Evolutionary conservation across 2,329 filamentous ascomycete species (phyloP), one percentile per base, ranked within the genome.

Genomic region (Tympanopsis confertula): DNA sequence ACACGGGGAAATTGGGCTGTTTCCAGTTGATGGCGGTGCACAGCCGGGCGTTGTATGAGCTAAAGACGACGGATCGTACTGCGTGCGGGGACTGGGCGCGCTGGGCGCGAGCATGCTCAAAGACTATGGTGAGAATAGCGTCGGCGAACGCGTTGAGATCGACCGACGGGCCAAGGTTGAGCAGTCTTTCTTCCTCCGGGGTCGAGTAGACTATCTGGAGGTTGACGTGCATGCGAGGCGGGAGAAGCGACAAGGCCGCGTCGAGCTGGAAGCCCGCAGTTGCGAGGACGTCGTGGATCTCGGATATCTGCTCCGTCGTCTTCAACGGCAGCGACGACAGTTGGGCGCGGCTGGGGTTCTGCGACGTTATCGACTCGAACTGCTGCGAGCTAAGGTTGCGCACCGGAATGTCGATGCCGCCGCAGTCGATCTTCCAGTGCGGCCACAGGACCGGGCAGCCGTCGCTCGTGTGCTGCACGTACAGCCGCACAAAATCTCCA

Each of bases 1-100:
- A 84, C 0, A 96, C 86, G 0, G 91, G 91, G 56, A 94, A 98
- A 54, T 96, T 98, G 2, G 91, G 91, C 58, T 98, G 91, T 59
- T 98, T 98, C 91, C 91, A 98, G 60, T 98, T 98, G 49, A 98
- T 63, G 4, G 89, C 88, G 13, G 86, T 93, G 61, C 91, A 98
- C 15, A 96, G 74, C 45, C 81, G 82, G 12, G 85, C 70, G 54
- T 94, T 95, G 59, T 89, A 94, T 17, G 86, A 94, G 50, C 86
- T 93, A 56, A 98, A 95, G 10, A 95, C 86, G 38, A 98, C 81
- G 12, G 86, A 94, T 29, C 88, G 72, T 47, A 91, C 79, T 13
- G 79, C 75, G 39, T 86, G 78, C 5, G 85, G 78, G 1, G 75
- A 78, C 68, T 57, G 86, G 44, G 50, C 73, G 48, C 73, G 63